phyloP scores from a whole-genome alignment of 257 asterid species.

The Knoxia roxburghii region DNA sequence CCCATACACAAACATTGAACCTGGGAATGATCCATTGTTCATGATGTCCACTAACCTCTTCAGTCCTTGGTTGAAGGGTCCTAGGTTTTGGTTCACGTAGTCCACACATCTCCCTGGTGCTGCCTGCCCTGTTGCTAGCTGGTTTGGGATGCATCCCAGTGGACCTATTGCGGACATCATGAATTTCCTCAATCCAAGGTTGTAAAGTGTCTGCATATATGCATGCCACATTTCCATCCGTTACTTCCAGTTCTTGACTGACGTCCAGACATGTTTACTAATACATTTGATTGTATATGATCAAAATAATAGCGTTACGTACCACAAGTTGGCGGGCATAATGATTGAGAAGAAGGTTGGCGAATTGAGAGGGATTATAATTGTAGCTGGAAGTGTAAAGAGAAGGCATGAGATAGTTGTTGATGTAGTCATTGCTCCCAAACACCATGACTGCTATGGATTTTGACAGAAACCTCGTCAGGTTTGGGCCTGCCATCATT shows the following conservation, averaged over 20 bases:
- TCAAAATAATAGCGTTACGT: too few relatives aligned
- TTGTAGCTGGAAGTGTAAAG: slow-evolving; percentile 58
- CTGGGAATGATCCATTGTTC: slow-evolving; percentile 74
- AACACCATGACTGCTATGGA: slow-evolving; percentile 57
- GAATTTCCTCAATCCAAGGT: slow-evolving; percentile 70
- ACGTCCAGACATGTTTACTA: too few relatives aligned
- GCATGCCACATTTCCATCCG: too few relatives aligned
- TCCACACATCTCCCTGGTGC: slow-evolving; percentile 75
- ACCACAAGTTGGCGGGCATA: slow-evolving; percentile 78
- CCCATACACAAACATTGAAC: slow-evolving; percentile 62
- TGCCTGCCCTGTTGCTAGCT: slow-evolving; percentile 61
- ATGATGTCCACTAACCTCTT: slow-evolving; percentile 39
- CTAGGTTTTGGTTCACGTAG: slow-evolving; percentile 68
- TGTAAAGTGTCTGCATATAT: slow-evolving; percentile 58
- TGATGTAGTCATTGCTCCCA: slow-evolving; percentile 96
- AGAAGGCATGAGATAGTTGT: slow-evolving; percentile 72
- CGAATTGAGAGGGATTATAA: slow-evolving; percentile 62
- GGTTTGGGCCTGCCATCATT: slow-evolving; percentile 35
- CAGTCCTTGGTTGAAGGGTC: slow-evolving; percentile 62
- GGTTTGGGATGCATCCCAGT: slow-evolving; percentile 83
- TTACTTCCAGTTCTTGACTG: too few relatives aligned
- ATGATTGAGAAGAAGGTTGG: slow-evolving; percentile 66
- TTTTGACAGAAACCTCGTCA: slow-evolving; percentile 41
- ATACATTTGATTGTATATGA: too few relatives aligned
- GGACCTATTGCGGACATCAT: slow-evolving; percentile 72